Base-by-base conservation (phyloP, 2,329 filamentous ascomycete species). In the Colletotrichum caudatum region DNA sequence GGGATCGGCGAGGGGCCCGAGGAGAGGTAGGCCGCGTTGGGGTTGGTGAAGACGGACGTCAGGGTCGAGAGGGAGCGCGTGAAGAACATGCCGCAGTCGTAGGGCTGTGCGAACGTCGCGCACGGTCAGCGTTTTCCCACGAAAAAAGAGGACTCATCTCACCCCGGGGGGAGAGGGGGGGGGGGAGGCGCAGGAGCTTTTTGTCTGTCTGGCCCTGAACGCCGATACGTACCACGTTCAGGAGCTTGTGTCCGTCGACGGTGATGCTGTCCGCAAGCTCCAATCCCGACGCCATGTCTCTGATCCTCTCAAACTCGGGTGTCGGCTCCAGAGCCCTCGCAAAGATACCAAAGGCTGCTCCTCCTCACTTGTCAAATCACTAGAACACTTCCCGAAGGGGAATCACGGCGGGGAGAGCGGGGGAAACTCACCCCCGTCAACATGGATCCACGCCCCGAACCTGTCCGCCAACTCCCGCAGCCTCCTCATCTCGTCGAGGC, bases 11-110 rank as follows among this genome's bases (percentile, higher is more conserved):
- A 78, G 3, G 77, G 76, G 20, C 80, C 79, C 26, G 81, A 80
- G 11, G 82, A 78, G 57, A 97, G 88, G 78, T 98, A 98, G 1
- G 91, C 93, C 2, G 95, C 95, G 78, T 95, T 95, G 41, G 93
- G 90, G 81, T 98, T 98, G 71, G 89, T 86, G 81, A 95, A 97
- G 12, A 94, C 91, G 5, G 87, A 81, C 39, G 86, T 84, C 1
- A 92, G 87, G 16, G 89, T 83, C 3, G 81, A 76, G 9, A 88
- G 82, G 73, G 92, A 88, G 23, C 90, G 89, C 63, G 91, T 94
- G 76, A 97, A 89, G 85, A 97, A 97, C 81, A 98, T 92, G 54
- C 95, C 95, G 76, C 92, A 95, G 80, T 98, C 95, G 77, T 98
- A 98, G 0, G 95, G 95, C 87, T 91, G 64, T 44, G 41, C 5